Evolutionary conservation across 1,284 basidiomycete species (phyloP), one percentile per base, ranked within the genome.

Genomic region (Somion occarium): DNA sequence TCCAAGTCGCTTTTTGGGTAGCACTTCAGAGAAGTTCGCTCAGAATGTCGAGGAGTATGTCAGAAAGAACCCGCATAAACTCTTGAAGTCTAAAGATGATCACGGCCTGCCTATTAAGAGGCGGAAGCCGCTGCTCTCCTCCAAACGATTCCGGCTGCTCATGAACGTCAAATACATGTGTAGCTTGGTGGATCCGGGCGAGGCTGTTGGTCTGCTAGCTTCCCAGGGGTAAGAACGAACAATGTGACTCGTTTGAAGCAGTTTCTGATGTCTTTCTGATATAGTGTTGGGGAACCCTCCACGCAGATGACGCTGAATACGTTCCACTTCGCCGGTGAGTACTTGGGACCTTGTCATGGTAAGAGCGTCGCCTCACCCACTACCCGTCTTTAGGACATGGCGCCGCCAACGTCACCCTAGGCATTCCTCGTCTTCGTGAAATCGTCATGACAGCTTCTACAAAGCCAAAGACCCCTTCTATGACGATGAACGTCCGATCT

Each of bases 221-320:
- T 96, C 95, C 20, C 97, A 99, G 76, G 93, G 95, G 91, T 93
- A 68, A 59, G 80, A 72, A 25, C 46, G 20, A 13, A 5, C 25
- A 12, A 39, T 15, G 38, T 49, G 18, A 27, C 43, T 27, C 23
- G 34, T 23, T 43, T 18, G n/a, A 18, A 22, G 45, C 50, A n/a
- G 34, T 61, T 3, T 57, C 44, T 27, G 5, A 48, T 56, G 9
- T 4, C 12, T 52, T 46, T 50, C 23, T 46, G n/a, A n/a, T 51
- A 13, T 56, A 94, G 94, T 74, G 85, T 99, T 44, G 97, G 97
- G 54, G 97, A 99, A 69, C 97, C 97, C 3, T 99, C 97, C 22
- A 99, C 97, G 1, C 97, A 99, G 69, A 99, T 99, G 97, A 99
- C 97, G 25, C 74, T 99, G 59, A 99, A 99, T 69, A 99, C 97